phyloP scores from a whole-genome alignment of 805 yeast genomes.

The Wickerhamiella vanderwaltii region DNA sequence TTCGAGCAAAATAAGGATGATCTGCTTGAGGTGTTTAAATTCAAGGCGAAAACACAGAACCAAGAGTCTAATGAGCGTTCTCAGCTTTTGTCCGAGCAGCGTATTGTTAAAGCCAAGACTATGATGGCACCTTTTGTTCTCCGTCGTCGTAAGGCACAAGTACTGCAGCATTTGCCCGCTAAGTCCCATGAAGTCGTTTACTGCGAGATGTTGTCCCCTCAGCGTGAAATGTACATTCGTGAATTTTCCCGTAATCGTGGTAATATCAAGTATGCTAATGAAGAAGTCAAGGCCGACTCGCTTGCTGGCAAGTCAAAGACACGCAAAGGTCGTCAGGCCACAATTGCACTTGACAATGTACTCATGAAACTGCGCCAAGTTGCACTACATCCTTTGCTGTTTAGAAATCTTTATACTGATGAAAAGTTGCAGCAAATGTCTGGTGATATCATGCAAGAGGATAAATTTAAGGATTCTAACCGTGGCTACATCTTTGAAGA shows the following conservation, averaged over 20 bases:
- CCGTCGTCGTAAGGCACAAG: slow-evolving; percentile 86
- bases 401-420: slow-evolving; percentile 54
- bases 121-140: slow-evolving; percentile 98
- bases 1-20: slow-evolving; percentile 77
- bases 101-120: slow-evolving; percentile 83
- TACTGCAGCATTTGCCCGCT: slow-evolving; percentile 73
- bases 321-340: slow-evolving; percentile 28
- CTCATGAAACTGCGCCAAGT: slow-evolving; percentile 88
- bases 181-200: slow-evolving; percentile 52
- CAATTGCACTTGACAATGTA: slow-evolving; percentile 44
- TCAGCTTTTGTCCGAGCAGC: slow-evolving; percentile 67
- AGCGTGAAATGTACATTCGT: slow-evolving; percentile 51
- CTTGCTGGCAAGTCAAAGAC: slow-evolving; percentile 14
- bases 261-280: slow-evolving; percentile 16
- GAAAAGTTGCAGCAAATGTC: slow-evolving; percentile 53
- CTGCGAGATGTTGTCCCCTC: slow-evolving; percentile 46
- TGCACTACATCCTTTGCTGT: slow-evolving; percentile 79
- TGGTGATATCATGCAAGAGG: slow-evolving; percentile 64
- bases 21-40: slow-evolving; percentile 70
- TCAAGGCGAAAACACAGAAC: slow-evolving; percentile 61
- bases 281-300: slow-evolving; percentile 24
- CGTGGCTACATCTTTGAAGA: slow-evolving; percentile 72
- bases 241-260: slow-evolving; percentile 34
- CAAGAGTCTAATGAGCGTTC: slow-evolving; percentile 22
- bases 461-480: slow-evolving; percentile 68